Percentiles rank a stretch among this genome's conserved stretches.
phyloP scores from a whole-genome alignment of 305 asterid genomes.

The Fraxinus ornus region DNA sequence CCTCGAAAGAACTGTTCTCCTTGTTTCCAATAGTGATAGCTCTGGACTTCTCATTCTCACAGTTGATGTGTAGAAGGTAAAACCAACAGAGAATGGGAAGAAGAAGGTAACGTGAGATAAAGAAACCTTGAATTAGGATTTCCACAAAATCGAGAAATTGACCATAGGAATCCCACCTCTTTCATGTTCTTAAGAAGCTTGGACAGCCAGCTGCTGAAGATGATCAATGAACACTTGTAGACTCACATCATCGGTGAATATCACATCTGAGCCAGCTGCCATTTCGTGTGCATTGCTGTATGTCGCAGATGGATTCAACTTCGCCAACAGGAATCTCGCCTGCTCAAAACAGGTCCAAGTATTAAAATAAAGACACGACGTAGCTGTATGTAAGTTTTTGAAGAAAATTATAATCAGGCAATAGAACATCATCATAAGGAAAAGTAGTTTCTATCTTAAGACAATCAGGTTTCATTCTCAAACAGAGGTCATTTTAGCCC shows the following conservation, averaged over 20 bases:
- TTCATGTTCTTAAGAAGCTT: slow-evolving; percentile 57
- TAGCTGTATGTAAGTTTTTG: too few relatives aligned
- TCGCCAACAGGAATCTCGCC: slow-evolving; percentile 96
- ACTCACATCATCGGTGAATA: slow-evolving; percentile 94
- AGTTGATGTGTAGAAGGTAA: neutral
- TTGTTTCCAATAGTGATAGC: neutral
- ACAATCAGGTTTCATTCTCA: neutral
- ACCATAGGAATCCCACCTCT: neutral
- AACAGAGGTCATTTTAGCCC: neutral
- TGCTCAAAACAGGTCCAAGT: slow-evolving; percentile 31
- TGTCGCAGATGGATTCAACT: slow-evolving; percentile 98
- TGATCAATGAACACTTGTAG: slow-evolving; percentile 92
- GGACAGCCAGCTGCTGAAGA: slow-evolving; percentile 94
- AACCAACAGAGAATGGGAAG: neutral
- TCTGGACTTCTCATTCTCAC: neutral
- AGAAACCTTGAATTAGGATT: neutral
- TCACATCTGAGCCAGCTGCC: slow-evolving; percentile 74
- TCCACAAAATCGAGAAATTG: slow-evolving; percentile 3
- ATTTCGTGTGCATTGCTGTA: slow-evolving; percentile 79
- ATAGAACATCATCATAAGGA: neutral
- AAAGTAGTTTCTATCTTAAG: neutral
- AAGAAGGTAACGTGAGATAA: neutral
- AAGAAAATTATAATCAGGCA: neutral
- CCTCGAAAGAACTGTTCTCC: neutral
- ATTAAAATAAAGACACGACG: neutral